Percentiles rank a stretch among this genome's conserved stretches.
Conservation (phyloP, 2,329 filamentous ascomycete genomes). For the Simplicillium sp. region DNA sequence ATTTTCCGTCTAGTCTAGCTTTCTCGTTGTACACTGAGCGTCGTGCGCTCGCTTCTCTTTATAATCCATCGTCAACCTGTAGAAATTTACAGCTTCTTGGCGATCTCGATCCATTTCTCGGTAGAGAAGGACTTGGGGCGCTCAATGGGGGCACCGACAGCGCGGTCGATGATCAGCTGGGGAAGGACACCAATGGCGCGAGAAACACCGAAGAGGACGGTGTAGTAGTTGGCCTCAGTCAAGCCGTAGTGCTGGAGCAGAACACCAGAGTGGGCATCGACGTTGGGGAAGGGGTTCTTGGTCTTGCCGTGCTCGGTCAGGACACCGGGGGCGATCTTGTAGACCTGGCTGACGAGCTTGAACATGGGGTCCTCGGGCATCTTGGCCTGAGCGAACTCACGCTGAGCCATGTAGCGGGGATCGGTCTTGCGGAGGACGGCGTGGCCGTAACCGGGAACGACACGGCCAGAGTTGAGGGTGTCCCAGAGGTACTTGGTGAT, state of each 20-base stretch:
- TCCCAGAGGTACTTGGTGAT: slow-evolving; percentile 99
- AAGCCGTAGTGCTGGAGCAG: slow-evolving; percentile 99
- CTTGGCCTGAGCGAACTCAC: slow-evolving; percentile 85
- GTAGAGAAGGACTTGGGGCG: slow-evolving; percentile 98
- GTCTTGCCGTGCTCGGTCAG: slow-evolving; percentile 99
- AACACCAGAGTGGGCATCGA: slow-evolving; percentile 97
- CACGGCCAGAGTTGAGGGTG: slow-evolving; percentile 89
- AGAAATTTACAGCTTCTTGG: slow-evolving; percentile 70
- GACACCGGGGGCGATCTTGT: slow-evolving; percentile 98
- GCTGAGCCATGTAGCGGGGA: slow-evolving; percentile 96
- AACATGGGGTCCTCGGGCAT: slow-evolving; percentile 98
- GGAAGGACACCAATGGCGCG: slow-evolving; percentile 97
- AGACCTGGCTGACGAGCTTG: slow-evolving; percentile 99
- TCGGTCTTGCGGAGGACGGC: slow-evolving; percentile 99
- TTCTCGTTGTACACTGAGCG: no score
- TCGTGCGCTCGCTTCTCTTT: not conserved
- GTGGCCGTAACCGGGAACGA: slow-evolving; percentile 97
- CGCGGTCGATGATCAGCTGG: slow-evolving; percentile 99
- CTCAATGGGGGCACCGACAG: slow-evolving; percentile 93
- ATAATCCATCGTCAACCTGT: not conserved
- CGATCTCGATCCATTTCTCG: slow-evolving; percentile 89
- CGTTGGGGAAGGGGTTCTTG: slow-evolving; percentile 99
- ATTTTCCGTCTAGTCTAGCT: no score
- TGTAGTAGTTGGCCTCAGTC: slow-evolving; percentile 99
- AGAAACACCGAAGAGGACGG: slow-evolving; percentile 97